A percentile compares a stretch with the other conserved stretches of the same genome.
Conservation (phyloP, 2,329 filamentous ascomycete genomes). For the Fusarium nanum region DNA sequence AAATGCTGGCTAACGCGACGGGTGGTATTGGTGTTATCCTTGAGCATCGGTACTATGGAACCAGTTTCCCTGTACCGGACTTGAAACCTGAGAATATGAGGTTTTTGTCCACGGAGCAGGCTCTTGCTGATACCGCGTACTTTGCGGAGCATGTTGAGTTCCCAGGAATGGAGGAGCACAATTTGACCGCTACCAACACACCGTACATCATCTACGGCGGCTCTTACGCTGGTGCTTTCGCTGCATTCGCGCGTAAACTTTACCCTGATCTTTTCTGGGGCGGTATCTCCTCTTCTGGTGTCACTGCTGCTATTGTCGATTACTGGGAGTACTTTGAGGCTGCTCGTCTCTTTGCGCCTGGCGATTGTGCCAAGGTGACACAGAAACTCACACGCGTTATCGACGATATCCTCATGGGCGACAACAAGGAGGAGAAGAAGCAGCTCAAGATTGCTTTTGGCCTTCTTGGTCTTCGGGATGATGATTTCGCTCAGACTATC, state of each 20-base stretch:
- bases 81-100: conserved; percentile 76
- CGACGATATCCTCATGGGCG: conserved; percentile 62
- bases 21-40: conserved; percentile 82
- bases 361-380: conserved; percentile 72
- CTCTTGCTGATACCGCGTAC: conserved; percentile 82
- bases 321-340: conserved; percentile 74
- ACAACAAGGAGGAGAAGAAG: conserved; percentile 56
- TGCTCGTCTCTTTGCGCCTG: conserved; percentile 60
- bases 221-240: conserved; percentile 84
- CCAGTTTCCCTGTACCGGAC: conserved; percentile 75
- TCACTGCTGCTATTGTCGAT: conserved; percentile 81
- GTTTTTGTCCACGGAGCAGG: conserved; percentile 86
- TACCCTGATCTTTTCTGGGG: conserved; percentile 86
- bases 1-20: conserved; percentile 76
- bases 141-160: conserved; percentile 81
- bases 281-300: conserved; percentile 82
- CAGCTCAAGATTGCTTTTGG: conserved; percentile 62
- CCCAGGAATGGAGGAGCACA: conserved; percentile 72
- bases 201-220: conserved; percentile 86
- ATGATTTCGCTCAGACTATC: conserved; percentile 62
- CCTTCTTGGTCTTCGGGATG: conserved; percentile 56
- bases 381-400: conserved; percentile 66
- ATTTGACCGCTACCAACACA: conserved; percentile 73
- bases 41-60: conserved; percentile 89
- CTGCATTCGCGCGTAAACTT: conserved; percentile 77